These are phyloP conservation scores for Ascochyta fabae DNA, from an alignment of 2,329 filamentous ascomycete genomes.

Conservation along the genomic window DNA sequence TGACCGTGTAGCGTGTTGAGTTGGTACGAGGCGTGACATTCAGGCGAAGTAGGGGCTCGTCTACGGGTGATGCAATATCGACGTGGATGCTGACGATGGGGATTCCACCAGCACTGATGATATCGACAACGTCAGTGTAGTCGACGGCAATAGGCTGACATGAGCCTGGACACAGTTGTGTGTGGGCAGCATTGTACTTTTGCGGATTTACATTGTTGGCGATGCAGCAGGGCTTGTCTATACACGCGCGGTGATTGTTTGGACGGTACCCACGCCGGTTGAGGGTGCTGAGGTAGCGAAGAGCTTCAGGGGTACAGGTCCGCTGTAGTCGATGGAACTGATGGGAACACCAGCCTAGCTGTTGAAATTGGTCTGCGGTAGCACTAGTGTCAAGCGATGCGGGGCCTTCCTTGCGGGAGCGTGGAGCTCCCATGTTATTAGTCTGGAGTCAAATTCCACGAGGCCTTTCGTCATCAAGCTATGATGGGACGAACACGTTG, in stretches of 20 bases:
- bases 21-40: not conserved
- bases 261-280: slow-evolving; percentile 4
- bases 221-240: not conserved
- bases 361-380: not conserved
- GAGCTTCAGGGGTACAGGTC: not conserved
- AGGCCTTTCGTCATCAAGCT: too few species aligned
- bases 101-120: slow-evolving; percentile 7
- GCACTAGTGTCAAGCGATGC: too few species aligned
- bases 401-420: too few species aligned
- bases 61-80: not conserved
- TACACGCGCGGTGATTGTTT: slow-evolving; percentile 5
- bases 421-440: not conserved
- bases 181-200: not conserved
- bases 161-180: not conserved
- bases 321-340: slow-evolving; percentile 3
- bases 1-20: slow-evolving; percentile 14
- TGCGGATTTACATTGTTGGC: slow-evolving; percentile 1
- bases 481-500: too few species aligned
- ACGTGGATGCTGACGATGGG: slow-evolving; percentile 10
- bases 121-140: slow-evolving; percentile 2
- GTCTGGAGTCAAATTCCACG: not conserved
- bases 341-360: slow-evolving; percentile 10
- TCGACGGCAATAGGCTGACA: not conserved
- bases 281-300: slow-evolving; percentile 6
- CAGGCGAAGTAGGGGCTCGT: slow-evolving; percentile 1